Evolutionary conservation across 352 stramenopile species (phyloP).

Genomic region (Phytophthora multivora): DNA sequence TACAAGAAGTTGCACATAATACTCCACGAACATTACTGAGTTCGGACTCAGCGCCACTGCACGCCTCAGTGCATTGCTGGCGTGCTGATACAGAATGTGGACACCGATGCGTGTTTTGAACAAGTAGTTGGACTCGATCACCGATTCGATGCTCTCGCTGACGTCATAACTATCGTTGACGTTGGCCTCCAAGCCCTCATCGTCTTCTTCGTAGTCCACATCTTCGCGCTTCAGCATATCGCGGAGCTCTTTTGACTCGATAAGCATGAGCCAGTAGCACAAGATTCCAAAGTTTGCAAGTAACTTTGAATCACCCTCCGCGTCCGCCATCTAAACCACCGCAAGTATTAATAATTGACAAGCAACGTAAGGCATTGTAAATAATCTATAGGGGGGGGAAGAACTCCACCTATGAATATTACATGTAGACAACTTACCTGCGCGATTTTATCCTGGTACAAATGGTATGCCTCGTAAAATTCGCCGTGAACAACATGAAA

Average conservation of each 20-base stretch:
- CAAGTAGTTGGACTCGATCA: conserved; percentile 62
- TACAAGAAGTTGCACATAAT: conserved; percentile 74
- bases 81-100: conserved; percentile 79
- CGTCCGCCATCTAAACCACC: conserved; percentile 30
- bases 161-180: conserved; percentile 5
- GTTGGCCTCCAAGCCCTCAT: conserved; percentile 21
- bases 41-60: conserved; percentile 60
- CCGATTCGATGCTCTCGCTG: conserved; percentile 37
- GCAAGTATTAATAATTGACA: not conserved
- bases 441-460: conserved; percentile 81
- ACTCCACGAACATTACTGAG: conserved; percentile 69
- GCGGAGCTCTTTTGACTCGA: conserved; percentile 74
- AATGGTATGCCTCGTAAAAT: conserved; percentile 79
- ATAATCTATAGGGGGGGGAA: not conserved
- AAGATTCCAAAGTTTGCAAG: conserved; percentile 76
- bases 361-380: conserved; percentile 1
- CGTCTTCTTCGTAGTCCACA: conserved; percentile 30
- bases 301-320: conserved; percentile 63
- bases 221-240: conserved; percentile 46
- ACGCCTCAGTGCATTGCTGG: conserved; percentile 53
- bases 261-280: conserved; percentile 85
- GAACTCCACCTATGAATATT: not conserved
- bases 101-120: conserved; percentile 73
- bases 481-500: conserved; percentile 72
- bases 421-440: conserved; percentile 45